Conservation (phyloP, 2,329 filamentous ascomycete species). For the Cladosporium cucumerinum region DNA sequence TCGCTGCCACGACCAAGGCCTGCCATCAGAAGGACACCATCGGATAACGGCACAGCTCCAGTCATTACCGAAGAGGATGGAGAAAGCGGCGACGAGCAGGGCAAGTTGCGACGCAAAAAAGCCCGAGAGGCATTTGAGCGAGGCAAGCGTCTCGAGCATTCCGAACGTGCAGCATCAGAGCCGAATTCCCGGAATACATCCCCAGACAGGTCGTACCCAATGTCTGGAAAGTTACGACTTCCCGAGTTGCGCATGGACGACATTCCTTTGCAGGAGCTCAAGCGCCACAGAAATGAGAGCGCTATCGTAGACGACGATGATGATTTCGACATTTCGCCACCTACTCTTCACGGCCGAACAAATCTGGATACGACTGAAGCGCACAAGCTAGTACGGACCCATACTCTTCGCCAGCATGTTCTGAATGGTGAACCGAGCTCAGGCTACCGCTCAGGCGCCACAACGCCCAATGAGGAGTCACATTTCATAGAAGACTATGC, state of each 20-base stretch:
- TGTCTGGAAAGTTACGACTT: background rate
- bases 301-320: conserved; percentile 16
- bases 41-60: conserved; percentile 16
- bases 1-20: conserved; percentile 28
- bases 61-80: conserved; percentile 21
- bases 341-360: conserved; percentile 16
- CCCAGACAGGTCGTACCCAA: conserved; percentile 20
- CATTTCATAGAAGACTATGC: conserved; percentile 62
- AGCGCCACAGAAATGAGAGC: conserved; percentile 33
- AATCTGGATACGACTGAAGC: conserved; percentile 40
- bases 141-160: conserved; percentile 34
- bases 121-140: conserved; percentile 34
- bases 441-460: conserved; percentile 42
- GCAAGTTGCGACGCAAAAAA: conserved; percentile 23
- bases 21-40: conserved; percentile 28
- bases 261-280: conserved; percentile 30
- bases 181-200: conserved; percentile 32
- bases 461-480: conserved; percentile 46
- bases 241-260: conserved; percentile 24
- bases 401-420: conserved; percentile 31
- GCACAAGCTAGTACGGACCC: conserved; percentile 42
- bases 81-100: conserved; percentile 26
- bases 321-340: conserved; percentile 10
- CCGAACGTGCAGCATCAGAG: conserved; percentile 29
- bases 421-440: conserved; percentile 16